Base-by-base conservation (phyloP, 306 rosid species). In the Macrotyloma uniflorum region DNA sequence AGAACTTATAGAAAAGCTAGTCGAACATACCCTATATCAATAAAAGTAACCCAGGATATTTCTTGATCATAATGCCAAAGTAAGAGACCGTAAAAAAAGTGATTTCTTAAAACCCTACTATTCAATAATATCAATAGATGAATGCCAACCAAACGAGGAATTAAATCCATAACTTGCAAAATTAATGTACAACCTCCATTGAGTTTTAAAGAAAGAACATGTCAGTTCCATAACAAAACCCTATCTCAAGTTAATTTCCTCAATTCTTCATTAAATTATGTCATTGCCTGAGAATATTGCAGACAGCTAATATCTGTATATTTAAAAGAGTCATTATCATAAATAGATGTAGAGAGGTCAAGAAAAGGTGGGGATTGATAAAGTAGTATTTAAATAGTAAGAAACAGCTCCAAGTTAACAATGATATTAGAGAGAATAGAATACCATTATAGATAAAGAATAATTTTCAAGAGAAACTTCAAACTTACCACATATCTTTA, bases 401-500 rank as follows among this genome's bases (percentile, higher is more conserved):
- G 42, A 72, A 78, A 59, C 5, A 83, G 58, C 16, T 66, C 80
- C 51, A 13, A 65, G 58, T 20, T 54, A 73, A 67, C 38, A 67
- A 15, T 18, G 36, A 14, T 15, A 22, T 33, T 8, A 55, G 28
- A 51, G n/a, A 38, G 61, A 38, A 59, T 30, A 70, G 15, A 68
- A 79, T 30, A 16, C 70, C 69, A 75, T 70, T 63, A 49, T 64
- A 67, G 12, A 33, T 78, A 10, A 57, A 70, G 65, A 79, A 49
- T 9, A 23, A 54, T 53, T 62, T 64, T 57, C 3, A 20, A 63
- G 79, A 63, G 67, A 80, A 67, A 67, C 58, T 45, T 77, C 33
- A 79, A 58, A 77, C 97, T 81, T 82, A 95, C 98, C 98, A 15
- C 90, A 84, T 79, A 95, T 86, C 91, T 95, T 95, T 22, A 95